Base-by-base conservation (phyloP, 768 basidiomycete genomes). In the Podaxis pistillaris region DNA sequence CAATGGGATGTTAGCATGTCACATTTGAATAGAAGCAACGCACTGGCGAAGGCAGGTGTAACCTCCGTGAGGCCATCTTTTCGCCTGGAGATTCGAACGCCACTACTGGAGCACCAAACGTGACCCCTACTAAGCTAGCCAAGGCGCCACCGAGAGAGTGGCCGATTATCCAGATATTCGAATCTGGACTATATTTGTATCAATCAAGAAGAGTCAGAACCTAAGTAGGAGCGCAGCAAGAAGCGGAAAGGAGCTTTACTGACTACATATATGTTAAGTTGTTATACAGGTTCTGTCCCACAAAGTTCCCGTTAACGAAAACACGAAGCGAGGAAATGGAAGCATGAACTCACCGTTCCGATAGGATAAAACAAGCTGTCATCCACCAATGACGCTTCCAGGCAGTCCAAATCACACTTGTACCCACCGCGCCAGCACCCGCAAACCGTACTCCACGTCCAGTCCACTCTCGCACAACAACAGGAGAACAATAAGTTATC, bases 401-500 rank as follows among this genome's bases (percentile, higher is more conserved):
- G 64, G 71, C 96, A 98, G 26, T 81, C 78, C 69, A 87, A 81
- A 68, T 93, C 85, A 74, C 96, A 98, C 68, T 88, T 89, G 83
- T 87, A 89, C 4, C 88, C 88, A 8, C 87, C 83, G 57, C 83
- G 79, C 74, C 90, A 90, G 73, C 96, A 98, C 61, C 86, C 91
- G 74, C 96, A 98, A 19, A 98, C 96, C 0, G 93, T 85, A 51
- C 90, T 86, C 96, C 96, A 98, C 17, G 91, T 86, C 87, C 93
- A 96, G 69, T 93, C 93, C 30, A 97, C 83, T 17, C 86, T 78
- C 0, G 96, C 96, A 73, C 96, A 98, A 74, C 96, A 98, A 71
- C 96, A 98, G 65, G 88, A 90, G 73, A 96, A 96, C 62, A 98
- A 75, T 5, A 97, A 73, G 67, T 96, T 98, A 72, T 98, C 95